phyloP scores from a whole-genome alignment of 2,329 filamentous ascomycete genomes.

The Pseudogymnoascus sp. region DNA sequence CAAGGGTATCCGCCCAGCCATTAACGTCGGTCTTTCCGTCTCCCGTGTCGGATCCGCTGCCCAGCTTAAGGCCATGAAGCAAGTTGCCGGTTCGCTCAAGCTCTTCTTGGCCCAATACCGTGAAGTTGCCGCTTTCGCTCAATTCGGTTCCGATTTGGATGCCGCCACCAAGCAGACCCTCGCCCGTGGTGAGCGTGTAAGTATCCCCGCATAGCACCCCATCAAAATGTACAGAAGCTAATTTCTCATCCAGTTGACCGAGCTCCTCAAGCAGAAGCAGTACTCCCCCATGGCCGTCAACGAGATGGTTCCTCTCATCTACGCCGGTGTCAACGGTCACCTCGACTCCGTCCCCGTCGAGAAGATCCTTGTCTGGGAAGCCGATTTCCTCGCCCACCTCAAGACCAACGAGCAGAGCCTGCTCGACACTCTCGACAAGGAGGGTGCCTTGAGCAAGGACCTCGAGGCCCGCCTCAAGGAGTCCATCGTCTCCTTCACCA shows the following conservation, averaged over 20 bases:
- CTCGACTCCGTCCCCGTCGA: slow-evolving; percentile 81
- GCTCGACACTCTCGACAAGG: slow-evolving; percentile 82
- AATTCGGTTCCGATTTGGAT: slow-evolving; percentile 99
- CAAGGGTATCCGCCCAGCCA: slow-evolving; percentile 99
- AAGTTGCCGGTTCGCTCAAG: slow-evolving; percentile 99
- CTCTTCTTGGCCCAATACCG: slow-evolving; percentile 99
- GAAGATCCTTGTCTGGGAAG: slow-evolving; percentile 92
- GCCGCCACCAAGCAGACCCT: slow-evolving; percentile 98
- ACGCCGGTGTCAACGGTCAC: slow-evolving; percentile 95
- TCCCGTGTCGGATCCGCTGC: slow-evolving; percentile 99
- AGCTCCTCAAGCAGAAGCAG: slow-evolving; percentile 99
- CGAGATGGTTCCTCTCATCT: slow-evolving; percentile 99
- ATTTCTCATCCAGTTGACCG: slow-evolving; percentile 58
- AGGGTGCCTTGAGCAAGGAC: slow-evolving; percentile 94
- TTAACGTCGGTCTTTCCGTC: slow-evolving; percentile 99
- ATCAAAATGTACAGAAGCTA: slow-evolving; percentile 15
- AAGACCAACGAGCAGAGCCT: slow-evolving; percentile 84
- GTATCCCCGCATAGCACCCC: slow-evolving; percentile 33
- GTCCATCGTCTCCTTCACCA: slow-evolving; percentile 74
- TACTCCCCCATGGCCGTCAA: slow-evolving; percentile 98
- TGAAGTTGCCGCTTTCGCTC: slow-evolving; percentile 98
- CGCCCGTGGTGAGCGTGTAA: slow-evolving; percentile 93
- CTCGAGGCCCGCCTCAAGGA: slow-evolving; percentile 78
- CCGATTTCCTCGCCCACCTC: slow-evolving; percentile 88
- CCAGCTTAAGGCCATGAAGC: slow-evolving; percentile 99